These are phyloP conservation scores for Stromatinia cepivora DNA, from an alignment of 2,329 filamentous ascomycete species.

Conservation along the genomic window DNA sequence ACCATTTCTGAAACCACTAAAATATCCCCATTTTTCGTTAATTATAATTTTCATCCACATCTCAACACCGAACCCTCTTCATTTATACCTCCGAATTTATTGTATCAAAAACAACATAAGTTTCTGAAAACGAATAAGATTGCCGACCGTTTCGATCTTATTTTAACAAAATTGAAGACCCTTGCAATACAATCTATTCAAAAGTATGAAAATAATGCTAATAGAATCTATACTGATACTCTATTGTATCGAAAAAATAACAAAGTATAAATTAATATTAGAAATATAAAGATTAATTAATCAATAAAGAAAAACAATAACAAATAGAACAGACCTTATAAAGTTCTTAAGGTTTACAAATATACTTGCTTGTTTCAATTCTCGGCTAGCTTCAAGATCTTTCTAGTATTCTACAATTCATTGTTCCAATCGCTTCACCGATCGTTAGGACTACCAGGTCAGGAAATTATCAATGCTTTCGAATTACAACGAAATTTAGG, in stretches of 20 bases:
- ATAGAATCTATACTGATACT: not conserved
- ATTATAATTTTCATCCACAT: not conserved
- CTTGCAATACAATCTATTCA: too few relatives aligned
- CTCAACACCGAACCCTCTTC: not conserved
- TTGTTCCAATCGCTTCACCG: not conserved
- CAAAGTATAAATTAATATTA: not conserved
- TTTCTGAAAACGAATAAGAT: too few relatives aligned
- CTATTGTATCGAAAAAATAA: too few relatives aligned
- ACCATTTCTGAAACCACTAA: not conserved
- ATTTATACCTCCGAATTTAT: too few relatives aligned
- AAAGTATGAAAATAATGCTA: not conserved
- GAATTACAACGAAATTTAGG: not conserved
- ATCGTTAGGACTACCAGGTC: fast-evolving
- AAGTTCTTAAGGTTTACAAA: not conserved
- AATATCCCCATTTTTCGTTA: not conserved
- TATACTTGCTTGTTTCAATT: not conserved
- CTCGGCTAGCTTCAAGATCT: not conserved
- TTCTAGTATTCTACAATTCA: not conserved
- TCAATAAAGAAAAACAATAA: not conserved
- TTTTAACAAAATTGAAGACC: too few relatives aligned
- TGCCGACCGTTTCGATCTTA: too few relatives aligned
- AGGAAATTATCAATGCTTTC: not conserved
- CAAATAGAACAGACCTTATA: not conserved
- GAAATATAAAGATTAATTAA: not conserved
- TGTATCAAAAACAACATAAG: too few relatives aligned